These are phyloP conservation scores for Vachellia collinsii DNA, from an alignment of 306 rosid species.

Conservation along the genomic window DNA sequence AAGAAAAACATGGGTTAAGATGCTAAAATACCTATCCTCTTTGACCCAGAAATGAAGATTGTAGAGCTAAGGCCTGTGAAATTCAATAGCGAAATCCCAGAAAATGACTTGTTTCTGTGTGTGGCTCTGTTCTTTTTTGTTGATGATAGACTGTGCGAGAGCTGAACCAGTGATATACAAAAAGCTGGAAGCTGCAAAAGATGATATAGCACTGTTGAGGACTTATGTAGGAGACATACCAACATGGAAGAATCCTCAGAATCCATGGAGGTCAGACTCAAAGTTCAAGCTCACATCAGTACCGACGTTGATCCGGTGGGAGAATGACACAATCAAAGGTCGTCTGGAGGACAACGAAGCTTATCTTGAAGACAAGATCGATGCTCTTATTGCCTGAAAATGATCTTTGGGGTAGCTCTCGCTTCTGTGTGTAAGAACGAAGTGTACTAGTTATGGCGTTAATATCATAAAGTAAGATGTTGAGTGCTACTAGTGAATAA, in stretches of 20 bases:
- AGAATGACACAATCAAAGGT: constrained; percentile 61
- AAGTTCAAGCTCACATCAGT: constrained; percentile 79
- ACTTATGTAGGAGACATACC: constrained; percentile 85
- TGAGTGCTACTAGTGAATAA: neutral
- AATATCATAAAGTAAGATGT: neutral
- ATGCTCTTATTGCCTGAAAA: constrained; percentile 61
- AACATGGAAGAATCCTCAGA: constrained; percentile 85
- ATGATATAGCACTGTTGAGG: constrained; percentile 68
- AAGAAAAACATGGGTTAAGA: too few species aligned
- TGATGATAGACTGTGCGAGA: constrained; percentile 72
- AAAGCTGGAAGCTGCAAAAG: constrained; percentile 67
- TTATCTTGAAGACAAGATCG: constrained; percentile 69
- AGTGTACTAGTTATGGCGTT: neutral
- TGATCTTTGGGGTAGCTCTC: neutral
- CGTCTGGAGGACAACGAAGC: constrained; percentile 91
- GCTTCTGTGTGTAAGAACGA: neutral
- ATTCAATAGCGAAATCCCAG: too few species aligned
- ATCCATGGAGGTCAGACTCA: constrained; percentile 81
- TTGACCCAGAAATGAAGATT: too few species aligned
- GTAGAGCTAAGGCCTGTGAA: too few species aligned
- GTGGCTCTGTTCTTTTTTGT: neutral
- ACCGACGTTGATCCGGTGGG: constrained; percentile 82
- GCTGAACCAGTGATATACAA: constrained; percentile 86
- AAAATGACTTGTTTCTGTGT: constrained; percentile 13
- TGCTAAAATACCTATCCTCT: too few species aligned